Evolutionary conservation across 352 stramenopile species (phyloP), one percentile per base, ranked within the genome.

Genomic region (Pythium dissimile): DNA sequence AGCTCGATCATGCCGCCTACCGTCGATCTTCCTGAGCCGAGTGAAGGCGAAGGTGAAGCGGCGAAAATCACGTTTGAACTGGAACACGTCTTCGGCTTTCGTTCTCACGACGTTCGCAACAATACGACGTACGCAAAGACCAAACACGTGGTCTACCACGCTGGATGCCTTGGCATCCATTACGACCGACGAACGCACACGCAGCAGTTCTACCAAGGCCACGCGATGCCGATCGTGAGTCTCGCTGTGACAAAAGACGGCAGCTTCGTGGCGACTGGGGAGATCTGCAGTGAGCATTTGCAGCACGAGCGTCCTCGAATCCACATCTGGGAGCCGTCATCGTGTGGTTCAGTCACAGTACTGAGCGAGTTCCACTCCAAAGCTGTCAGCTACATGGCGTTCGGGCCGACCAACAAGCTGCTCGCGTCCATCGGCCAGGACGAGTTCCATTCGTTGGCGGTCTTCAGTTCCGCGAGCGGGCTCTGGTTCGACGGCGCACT

Each of bases 121-220:
- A 87, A 85, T 32, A 67, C 61, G 0, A 68, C 75, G 20, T 93
- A 91, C 31, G 59, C 71, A 45, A 83, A 80, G 43, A 74, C 75
- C 32, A 91, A 91, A 47, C 73, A 79, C 37, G 69, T 93, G 2
- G 27, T 93, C 11, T 88, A 69, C 48, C 69, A 74, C n/a, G 69
- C 80, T 4, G 83, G 78, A 5, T 80, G 72, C 27, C 31, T 93
- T 30, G 83, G 69, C 8, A 59, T 91, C 27, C 77, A 79, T 27
- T 93, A 93, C 66, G 80, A 93, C 37, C 77, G 83, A 16, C 80
- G 82, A 21, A 73, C 70, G n/a, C 80, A 91, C 49, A 37, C 56
- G 1, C 80, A 93, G 55, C 68, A 69, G 38, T 91, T 91, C 53
- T 93, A 93, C 35, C 62, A 38, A 2, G 69, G 61, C 27, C 83